Base-by-base conservation (phyloP, 129 eudicot genomes). In the Smallanthus sonchifolius region DNA sequence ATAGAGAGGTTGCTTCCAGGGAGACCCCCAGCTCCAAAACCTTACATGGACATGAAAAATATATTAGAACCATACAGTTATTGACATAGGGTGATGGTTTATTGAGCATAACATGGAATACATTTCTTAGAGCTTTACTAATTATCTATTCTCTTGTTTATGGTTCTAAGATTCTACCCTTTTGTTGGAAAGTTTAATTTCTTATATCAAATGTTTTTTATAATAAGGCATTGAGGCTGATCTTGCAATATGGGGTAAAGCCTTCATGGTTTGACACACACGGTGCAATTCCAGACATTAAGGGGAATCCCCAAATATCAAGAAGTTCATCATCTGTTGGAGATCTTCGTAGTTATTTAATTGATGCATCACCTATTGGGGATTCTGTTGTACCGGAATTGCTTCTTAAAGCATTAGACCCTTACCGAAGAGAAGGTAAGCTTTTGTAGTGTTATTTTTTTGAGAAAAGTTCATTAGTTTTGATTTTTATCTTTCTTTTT, bases 381-480 rank as follows among this genome's bases (percentile, higher is more conserved):
- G 99, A 94, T 69, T 84, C 92, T 65, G 99, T 85, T 20, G 99
- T 94, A 40, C 91, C 93, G 4, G 99, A 94, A 84, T 83, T 94
- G 86, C 97, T 94, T 49, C 99, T 94, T 44, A 94, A 94, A 82
- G 96, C 90, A 76, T 76, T 94, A 82, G 99, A 94, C 78, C 97
- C 99, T 65, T 94, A 94, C 69, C 82, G 97, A 73, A 86, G 49
- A 83, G 99, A 94, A 86, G 96, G 99, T 91, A 55, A 52, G 63
- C 47, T 45, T 65, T 65, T 32, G 13, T 15, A 49, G 28, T 67
- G 76, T 28, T 49, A 47, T 10, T 38, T 48, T 48, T 34, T 52
- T 60, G 11, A 75, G 39, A 56, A 45, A 75, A 62, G 19, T 69
- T 61, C 55, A 10, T 63, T 85, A 1, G 48, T 20, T 42, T 39